Percentiles rank a stretch among this genome's conserved stretches.
phyloP scores from a whole-genome alignment of 345 rosid genomes.

The Eucalyptus victrix region DNA sequence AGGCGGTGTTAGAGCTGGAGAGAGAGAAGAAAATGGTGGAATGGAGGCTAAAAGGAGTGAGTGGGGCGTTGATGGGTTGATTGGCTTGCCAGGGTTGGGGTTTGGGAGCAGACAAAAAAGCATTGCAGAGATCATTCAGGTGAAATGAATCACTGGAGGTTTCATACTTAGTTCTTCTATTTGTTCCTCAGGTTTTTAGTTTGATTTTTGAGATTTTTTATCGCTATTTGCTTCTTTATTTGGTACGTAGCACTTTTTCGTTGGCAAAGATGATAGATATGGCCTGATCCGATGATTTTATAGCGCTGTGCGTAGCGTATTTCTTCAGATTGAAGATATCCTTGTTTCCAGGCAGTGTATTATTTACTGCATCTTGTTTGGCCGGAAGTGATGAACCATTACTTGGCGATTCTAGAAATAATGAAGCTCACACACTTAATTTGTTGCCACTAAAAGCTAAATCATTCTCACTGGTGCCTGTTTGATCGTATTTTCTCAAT shows the following conservation, averaged over 20 bases:
- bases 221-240: not conserved
- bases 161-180: not conserved
- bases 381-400: not conserved
- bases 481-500: not conserved
- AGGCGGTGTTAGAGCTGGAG: constrained; percentile 31
- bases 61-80: constrained; percentile 89
- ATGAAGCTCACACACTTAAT: not conserved
- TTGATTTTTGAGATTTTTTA: not conserved
- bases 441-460: not conserved
- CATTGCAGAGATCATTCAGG: constrained; percentile 88
- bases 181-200: not conserved
- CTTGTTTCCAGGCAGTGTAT: not conserved
- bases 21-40: constrained; percentile 21
- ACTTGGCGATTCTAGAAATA: not conserved
- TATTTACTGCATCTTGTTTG: not conserved
- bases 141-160: not conserved
- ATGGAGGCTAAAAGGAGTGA: constrained; percentile 28
- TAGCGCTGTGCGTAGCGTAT: not conserved
- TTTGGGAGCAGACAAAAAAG: constrained; percentile 72
- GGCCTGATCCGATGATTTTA: not conserved
- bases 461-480: not conserved
- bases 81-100: constrained; percentile 59
- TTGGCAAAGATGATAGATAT: not conserved
- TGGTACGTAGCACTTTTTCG: not conserved
- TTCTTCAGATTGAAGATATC: not conserved